These are phyloP conservation scores for Emydomyces testavorans DNA, from an alignment of 2,329 filamentous ascomycete species.

Conservation along the genomic window DNA sequence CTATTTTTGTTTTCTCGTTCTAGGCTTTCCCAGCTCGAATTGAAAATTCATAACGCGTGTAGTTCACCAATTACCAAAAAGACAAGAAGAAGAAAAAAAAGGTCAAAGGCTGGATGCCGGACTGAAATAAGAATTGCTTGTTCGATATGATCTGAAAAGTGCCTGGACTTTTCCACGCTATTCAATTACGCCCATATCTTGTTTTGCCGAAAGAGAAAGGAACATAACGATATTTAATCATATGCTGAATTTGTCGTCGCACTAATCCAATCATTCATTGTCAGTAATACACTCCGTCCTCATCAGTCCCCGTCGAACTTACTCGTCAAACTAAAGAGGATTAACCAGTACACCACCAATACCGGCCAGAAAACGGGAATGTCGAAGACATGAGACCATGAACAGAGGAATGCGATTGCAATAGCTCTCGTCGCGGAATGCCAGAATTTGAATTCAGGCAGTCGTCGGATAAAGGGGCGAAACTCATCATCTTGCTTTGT, in stretches of 20 bases:
- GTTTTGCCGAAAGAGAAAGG: constrained; percentile 88
- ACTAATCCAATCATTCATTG: constrained; percentile 43
- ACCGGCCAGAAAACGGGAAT: constrained; percentile 99
- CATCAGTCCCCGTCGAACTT: constrained; percentile 30
- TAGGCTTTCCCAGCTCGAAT: neutral
- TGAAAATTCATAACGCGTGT: constrained; percentile 3
- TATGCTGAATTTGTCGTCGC: constrained; percentile 98
- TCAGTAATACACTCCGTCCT: neutral
- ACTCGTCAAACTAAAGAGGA: constrained; percentile 93
- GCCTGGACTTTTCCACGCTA: neutral
- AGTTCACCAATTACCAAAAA: neutral
- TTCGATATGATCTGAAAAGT: neutral
- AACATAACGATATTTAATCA: constrained; percentile 99
- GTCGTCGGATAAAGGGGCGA: constrained; percentile 84
- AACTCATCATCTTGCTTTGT: constrained; percentile 98
- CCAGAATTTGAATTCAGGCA: constrained; percentile 99
- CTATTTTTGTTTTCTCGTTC: neutral
- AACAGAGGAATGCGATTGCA: constrained; percentile 70
- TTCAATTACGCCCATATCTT: constrained; percentile 45
- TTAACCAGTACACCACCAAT: constrained; percentile 96
- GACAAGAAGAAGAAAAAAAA: neutral
- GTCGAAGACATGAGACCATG: constrained; percentile 89
- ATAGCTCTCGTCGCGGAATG: constrained; percentile 86
- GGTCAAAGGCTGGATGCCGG: neutral
- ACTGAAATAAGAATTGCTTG: neutral